Percentiles rank a stretch among this genome's conserved stretches.
These are phyloP conservation scores for Blastobotrys illinoisensis DNA, from an alignment of 1,139 yeast genomes.

Conservation along the genomic window DNA sequence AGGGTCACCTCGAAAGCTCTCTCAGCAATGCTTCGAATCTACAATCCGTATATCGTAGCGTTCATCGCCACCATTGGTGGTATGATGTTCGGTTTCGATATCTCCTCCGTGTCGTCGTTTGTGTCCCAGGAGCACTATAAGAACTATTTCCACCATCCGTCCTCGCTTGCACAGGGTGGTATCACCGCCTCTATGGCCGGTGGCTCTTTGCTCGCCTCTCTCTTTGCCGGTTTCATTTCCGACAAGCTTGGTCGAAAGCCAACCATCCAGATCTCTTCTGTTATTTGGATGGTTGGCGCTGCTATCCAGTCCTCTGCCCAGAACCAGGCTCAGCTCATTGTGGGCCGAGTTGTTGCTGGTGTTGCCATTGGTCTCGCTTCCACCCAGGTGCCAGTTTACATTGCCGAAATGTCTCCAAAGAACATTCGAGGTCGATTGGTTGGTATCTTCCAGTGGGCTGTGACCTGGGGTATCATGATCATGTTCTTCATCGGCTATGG, in stretches of 20 bases:
- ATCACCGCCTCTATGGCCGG: slow-evolving; percentile 94
- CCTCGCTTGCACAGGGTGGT: slow-evolving; percentile 62
- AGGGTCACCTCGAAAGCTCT: neutral
- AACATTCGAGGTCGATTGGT: slow-evolving; percentile 62
- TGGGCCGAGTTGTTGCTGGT: slow-evolving; percentile 64
- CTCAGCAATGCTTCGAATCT: slow-evolving; percentile 9
- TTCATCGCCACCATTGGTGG: slow-evolving; percentile 79
- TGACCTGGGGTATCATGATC: slow-evolving; percentile 59
- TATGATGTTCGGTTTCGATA: slow-evolving; percentile 94
- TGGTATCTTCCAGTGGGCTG: slow-evolving; percentile 61
- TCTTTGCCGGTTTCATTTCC: slow-evolving; percentile 42
- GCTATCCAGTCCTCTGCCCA: slow-evolving; percentile 73
- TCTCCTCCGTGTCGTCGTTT: slow-evolving; percentile 83
- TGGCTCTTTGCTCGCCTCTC: slow-evolving; percentile 63
- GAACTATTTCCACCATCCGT: slow-evolving; percentile 33
- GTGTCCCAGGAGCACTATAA: slow-evolving; percentile 62
- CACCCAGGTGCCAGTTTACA: slow-evolving; percentile 65
- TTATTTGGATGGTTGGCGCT: slow-evolving; percentile 76
- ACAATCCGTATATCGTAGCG: slow-evolving; percentile 37
- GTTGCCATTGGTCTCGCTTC: slow-evolving; percentile 67
- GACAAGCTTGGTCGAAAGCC: slow-evolving; percentile 74
- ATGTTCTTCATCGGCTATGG: slow-evolving; percentile 60
- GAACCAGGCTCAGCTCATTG: slow-evolving; percentile 63
- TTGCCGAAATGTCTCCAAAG: slow-evolving; percentile 67
- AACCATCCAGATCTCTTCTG: slow-evolving; percentile 66